Conservation (phyloP, 1,284 basidiomycete genomes). For the Cutaneotrichosporon sp. region DNA sequence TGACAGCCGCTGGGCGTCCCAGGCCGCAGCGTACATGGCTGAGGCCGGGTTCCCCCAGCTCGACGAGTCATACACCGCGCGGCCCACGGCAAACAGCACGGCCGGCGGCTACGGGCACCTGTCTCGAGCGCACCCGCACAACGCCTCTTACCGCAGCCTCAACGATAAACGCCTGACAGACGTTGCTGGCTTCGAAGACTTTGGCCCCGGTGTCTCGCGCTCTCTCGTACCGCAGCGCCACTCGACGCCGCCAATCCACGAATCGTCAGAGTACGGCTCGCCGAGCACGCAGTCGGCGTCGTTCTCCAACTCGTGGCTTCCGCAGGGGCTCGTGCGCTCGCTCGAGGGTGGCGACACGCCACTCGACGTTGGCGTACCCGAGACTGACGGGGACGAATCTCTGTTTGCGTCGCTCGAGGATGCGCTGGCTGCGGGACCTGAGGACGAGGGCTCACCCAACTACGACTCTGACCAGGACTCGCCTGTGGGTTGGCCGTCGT, state of each 20-base stretch:
- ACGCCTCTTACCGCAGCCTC: conserved; percentile 32
- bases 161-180: conserved; percentile 29
- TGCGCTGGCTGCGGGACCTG: conserved; percentile 6
- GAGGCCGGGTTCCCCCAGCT: conserved; percentile 50
- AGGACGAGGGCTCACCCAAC: conserved; percentile 24
- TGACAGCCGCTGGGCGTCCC: conserved; percentile 43
- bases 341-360: conserved; percentile 51
- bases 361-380: conserved; percentile 29
- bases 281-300: conserved; percentile 50
- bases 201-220: conserved; percentile 44
- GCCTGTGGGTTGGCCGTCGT: conserved; percentile 17
- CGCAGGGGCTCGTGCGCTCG: conserved; percentile 52
- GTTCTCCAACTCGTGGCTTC: conserved; percentile 51
- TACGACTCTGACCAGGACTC: conserved; percentile 34
- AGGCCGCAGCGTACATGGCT: conserved; percentile 51
- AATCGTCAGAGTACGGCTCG: conserved; percentile 43
- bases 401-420: conserved; percentile 17
- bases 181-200: conserved; percentile 52
- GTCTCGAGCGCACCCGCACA: conserved; percentile 26
- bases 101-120: conserved; percentile 36
- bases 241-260: conserved; percentile 14
- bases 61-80: conserved; percentile 48
- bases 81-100: conserved; percentile 27
- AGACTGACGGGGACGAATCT: conserved; percentile 23
- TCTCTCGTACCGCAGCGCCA: conserved; percentile 19